A percentile compares a stretch with the other conserved stretches of the same genome.
These are phyloP conservation scores for Fusarium drepaniforme DNA, from an alignment of 2,329 filamentous ascomycete genomes.

Conservation along the genomic window DNA sequence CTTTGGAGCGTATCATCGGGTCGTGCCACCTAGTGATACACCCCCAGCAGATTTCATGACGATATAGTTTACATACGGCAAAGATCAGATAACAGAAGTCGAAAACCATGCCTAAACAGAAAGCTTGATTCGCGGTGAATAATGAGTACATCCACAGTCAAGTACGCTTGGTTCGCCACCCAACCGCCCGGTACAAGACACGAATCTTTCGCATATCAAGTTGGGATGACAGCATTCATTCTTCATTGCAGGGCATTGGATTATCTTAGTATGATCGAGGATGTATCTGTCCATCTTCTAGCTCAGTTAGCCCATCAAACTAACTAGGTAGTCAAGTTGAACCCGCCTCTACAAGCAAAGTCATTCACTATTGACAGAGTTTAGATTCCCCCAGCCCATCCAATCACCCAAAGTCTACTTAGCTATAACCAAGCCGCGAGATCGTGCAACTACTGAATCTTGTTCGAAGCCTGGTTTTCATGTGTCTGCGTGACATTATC, in stretches of 20 bases:
- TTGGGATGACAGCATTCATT: background rate
- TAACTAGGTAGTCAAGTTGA: background rate
- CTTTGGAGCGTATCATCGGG: background rate
- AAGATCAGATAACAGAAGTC: background rate
- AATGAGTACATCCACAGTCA: background rate
- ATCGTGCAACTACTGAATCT: background rate
- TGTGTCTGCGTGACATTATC: background rate
- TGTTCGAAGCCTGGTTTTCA: background rate
- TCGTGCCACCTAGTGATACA: background rate
- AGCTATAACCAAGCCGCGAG: background rate
- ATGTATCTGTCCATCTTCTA: background rate
- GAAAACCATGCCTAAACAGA: background rate
- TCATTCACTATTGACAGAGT: background rate
- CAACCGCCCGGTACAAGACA: background rate
- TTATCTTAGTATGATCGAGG: background rate
- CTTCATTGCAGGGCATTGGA: background rate
- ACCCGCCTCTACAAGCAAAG: background rate
- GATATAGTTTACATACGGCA: background rate
- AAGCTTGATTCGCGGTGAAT: no score
- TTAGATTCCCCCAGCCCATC: background rate
- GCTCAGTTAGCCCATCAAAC: background rate
- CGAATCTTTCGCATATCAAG: background rate
- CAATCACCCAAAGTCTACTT: background rate
- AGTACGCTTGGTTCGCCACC: background rate
- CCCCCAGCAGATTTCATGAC: background rate